These are phyloP conservation scores for Hanseniaspora lachancei DNA, from an alignment of 805 yeast species.

Conservation along the genomic window DNA sequence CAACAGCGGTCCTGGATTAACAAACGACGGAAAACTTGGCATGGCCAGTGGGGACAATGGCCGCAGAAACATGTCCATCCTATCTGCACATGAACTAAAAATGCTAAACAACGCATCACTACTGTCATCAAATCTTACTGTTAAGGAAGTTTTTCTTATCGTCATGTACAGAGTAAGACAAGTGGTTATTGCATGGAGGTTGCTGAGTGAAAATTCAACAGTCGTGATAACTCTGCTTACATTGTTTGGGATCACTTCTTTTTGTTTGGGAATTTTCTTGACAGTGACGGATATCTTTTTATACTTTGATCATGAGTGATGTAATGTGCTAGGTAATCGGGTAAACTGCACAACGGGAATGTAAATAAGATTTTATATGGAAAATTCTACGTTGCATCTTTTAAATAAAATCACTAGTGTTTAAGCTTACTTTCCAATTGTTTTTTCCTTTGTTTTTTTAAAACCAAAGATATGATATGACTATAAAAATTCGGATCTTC, in stretches of 20 bases:
- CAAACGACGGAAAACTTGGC: neutral
- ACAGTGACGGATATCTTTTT: conserved; percentile 14
- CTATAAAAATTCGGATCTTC: too few relatives aligned
- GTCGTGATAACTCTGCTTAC: conserved; percentile 12
- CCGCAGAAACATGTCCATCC: conserved; percentile 10
- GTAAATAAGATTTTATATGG: neutral
- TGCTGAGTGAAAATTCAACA: conserved; percentile 12
- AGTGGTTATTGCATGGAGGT: conserved; percentile 14
- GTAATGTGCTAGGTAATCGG: neutral
- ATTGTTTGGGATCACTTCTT: conserved; percentile 13
- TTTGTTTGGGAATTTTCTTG: conserved; percentile 11
- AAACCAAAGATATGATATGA: too few relatives aligned
- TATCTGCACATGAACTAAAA: conserved; percentile 4
- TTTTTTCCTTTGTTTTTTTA: neutral
- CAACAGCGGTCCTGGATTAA: neutral
- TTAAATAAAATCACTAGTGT: neutral
- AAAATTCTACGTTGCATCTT: neutral
- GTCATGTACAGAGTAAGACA: conserved; percentile 14
- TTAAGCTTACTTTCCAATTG: neutral
- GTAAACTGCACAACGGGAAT: neutral
- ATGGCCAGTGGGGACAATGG: neutral
- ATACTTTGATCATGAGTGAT: conserved; percentile 1
- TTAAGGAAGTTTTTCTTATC: conserved; percentile 2
- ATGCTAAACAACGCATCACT: neutral
- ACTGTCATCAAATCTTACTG: neutral